Percentiles rank a stretch among this genome's conserved stretches.
Conservation (phyloP, 768 basidiomycete genomes). For the Serendipita sp. region DNA sequence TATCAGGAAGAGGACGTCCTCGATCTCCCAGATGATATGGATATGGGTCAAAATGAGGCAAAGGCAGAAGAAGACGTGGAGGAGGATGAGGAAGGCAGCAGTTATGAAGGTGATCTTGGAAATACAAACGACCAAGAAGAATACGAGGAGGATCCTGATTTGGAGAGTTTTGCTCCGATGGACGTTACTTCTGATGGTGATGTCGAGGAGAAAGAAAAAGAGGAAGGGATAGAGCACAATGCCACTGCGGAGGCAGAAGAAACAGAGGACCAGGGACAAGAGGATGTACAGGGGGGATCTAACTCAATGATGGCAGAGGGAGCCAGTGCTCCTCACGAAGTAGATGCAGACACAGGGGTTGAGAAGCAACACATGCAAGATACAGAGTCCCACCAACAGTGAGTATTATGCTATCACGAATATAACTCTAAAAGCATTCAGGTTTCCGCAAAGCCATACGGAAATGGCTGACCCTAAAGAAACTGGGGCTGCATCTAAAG, state of each 20-base stretch:
- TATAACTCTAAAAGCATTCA: background rate
- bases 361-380: slow-evolving; percentile 13
- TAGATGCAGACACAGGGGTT: slow-evolving; percentile 16
- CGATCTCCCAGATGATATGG: slow-evolving; percentile 78
- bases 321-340: slow-evolving; percentile 17
- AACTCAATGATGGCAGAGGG: background rate
- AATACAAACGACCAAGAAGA: slow-evolving; percentile 10
- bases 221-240: slow-evolving; percentile 15
- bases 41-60: slow-evolving; percentile 28
- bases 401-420: background rate
- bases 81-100: slow-evolving; percentile 12
- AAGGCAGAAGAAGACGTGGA: slow-evolving; percentile 21
- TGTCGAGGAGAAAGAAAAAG: slow-evolving; percentile 7
- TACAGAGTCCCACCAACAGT: background rate
- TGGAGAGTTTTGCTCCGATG: slow-evolving; percentile 15
- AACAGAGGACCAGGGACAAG: slow-evolving; percentile 15
- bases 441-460: background rate
- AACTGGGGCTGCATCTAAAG: background rate
- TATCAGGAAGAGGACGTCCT: slow-evolving; percentile 67
- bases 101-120: slow-evolving; percentile 8
- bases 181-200: slow-evolving; percentile 12
- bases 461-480: background rate
- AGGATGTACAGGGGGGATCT: background rate
- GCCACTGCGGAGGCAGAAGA: slow-evolving; percentile 20
- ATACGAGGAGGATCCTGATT: slow-evolving; percentile 13